Evolutionary conservation across 805 yeast species (phyloP), one percentile per base, ranked within the genome.

Genomic region (Torulaspora franciscae): DNA sequence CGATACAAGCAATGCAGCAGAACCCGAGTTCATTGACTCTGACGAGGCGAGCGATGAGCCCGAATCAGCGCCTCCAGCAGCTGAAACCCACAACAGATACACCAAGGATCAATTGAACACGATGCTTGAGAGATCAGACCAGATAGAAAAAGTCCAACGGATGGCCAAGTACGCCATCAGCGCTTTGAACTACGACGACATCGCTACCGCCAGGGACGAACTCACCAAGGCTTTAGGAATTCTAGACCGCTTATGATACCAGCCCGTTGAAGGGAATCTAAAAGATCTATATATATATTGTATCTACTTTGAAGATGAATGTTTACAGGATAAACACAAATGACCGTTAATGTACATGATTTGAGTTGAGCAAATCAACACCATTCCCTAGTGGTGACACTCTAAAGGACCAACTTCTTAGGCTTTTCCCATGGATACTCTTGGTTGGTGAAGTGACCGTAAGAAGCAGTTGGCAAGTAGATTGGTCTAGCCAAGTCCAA

Each of bases 381-480:
- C 40, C 32, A 29, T 37, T 32, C 32, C 26, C 26, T 27, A 42
- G 13, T 32, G 42, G 17, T 34, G 34, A 24, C 37, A 27, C 33
- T 49, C 72, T 81, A 84, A 51, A 74, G 76, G 59, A 70, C 72
- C 70, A 85, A 79, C 61, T 75, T 74, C 77, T 84, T 88, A 74
- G 97, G 96, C 75, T 86, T 81, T 80, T 93, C 99, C 99, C 99
- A 93, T 65, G 96, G 77, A 83, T 88, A 85, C 67, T 83, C 84
- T 80, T 91, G 99, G 85, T 93, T 87, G 69, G 99, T 93, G 86
- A 93, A 93, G 76, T 93, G 99, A 70, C 99, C 99, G 73, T 93
- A 91, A 46, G 96, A 85, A 64, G 99, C 99, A 62, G 99, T 93
- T 84, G 91, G 85, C 78, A 88, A 81, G 81, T 93, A 93, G 74